Evolutionary conservation across 805 yeast species (phyloP).

Genomic region (Saccharomycodes ludwigii): DNA sequence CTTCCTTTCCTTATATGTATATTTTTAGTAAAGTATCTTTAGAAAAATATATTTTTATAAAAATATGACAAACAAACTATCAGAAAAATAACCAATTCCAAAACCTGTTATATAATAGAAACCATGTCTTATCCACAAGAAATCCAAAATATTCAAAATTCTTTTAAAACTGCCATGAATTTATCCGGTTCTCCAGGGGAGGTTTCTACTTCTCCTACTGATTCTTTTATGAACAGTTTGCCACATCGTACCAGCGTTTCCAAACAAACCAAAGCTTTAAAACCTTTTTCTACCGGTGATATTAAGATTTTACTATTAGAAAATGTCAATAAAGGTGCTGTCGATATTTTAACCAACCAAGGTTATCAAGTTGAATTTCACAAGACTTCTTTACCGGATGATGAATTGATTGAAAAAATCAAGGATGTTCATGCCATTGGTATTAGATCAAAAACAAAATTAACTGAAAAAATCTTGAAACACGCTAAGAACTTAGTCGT

Average conservation of each 20-base stretch:
- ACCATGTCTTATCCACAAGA: constrained; percentile 59
- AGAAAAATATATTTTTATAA: too few species aligned
- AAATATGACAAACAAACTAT: too few species aligned
- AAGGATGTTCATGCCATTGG: constrained; percentile 93
- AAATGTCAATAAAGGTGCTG: constrained; percentile 88
- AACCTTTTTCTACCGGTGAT: constrained; percentile 93
- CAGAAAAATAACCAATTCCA: too few species aligned
- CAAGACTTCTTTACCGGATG: constrained; percentile 83
- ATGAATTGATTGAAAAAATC: constrained; percentile 87
- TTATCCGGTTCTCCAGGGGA: constrained; percentile 51
- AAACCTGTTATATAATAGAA: too few species aligned
- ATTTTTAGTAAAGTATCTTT: too few species aligned
- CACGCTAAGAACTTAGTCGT: constrained; percentile 84
- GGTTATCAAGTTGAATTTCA: constrained; percentile 96
- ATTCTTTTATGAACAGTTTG: constrained; percentile 44
- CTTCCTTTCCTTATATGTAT: too few species aligned
- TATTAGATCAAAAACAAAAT: constrained; percentile 91
- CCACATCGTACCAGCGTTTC: constrained; percentile 35
- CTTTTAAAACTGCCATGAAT: constrained; percentile 42
- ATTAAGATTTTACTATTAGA: constrained; percentile 84
- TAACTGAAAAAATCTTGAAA: constrained; percentile 64
- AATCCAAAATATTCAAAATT: constrained; percentile 39
- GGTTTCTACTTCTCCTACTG: constrained; percentile 74
- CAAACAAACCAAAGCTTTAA: constrained; percentile 55
- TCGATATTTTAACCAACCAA: constrained; percentile 70